Conservation (phyloP, 495 filamentous ascomycete species). For the Penicillium chermesinum region DNA sequence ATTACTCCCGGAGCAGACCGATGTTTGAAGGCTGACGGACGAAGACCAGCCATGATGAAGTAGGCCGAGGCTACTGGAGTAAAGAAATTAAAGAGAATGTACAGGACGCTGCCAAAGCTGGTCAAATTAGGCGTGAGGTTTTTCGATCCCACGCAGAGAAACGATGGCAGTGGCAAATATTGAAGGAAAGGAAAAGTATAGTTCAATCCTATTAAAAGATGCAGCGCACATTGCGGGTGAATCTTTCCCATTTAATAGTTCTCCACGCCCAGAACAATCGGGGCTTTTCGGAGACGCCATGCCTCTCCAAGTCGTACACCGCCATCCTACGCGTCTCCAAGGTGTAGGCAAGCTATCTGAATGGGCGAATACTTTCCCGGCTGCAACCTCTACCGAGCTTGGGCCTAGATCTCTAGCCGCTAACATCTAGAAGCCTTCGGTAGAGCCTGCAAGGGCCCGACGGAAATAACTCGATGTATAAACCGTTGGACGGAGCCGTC, state of each 20-base stretch:
- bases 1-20: conserved; percentile 4
- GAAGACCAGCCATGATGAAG: conserved; percentile 6
- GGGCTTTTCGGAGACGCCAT: conserved; percentile 12
- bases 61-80: neutral
- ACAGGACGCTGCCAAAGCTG: neutral
- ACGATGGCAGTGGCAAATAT: neutral
- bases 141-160: too few species aligned
- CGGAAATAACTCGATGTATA: conserved; percentile 30
- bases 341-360: conserved; percentile 20
- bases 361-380: conserved; percentile 17
- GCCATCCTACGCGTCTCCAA: conserved; percentile 29
- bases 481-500: conserved; percentile 22
- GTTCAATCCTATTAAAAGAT: neutral
- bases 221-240: neutral
- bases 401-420: conserved; percentile 17
- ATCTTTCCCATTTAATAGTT: conserved; percentile 18
- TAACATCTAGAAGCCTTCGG: conserved; percentile 18
- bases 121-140: too few species aligned
- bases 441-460: conserved; percentile 38
- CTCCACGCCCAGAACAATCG: conserved; percentile 6
- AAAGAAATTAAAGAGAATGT: neutral
- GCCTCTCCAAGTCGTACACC: conserved; percentile 31
- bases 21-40: neutral
- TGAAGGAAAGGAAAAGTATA: neutral
- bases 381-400: conserved; percentile 12